Conservation (phyloP, 1,284 basidiomycete genomes). For the Boletellus dicymbophilus region DNA sequence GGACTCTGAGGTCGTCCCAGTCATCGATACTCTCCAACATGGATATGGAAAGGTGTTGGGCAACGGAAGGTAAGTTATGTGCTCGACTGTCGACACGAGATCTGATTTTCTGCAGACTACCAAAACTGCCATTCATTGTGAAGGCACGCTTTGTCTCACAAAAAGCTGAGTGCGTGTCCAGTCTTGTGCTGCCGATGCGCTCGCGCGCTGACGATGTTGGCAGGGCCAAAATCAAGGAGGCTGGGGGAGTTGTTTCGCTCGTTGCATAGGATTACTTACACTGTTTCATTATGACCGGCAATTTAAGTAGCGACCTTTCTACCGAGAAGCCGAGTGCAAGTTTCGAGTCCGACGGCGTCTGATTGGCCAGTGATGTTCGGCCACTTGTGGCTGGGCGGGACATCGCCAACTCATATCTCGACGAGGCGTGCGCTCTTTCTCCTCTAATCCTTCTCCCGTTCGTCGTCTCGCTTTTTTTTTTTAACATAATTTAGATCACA, state of each 20-base stretch:
- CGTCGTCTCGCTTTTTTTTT: neutral
- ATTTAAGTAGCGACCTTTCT: neutral
- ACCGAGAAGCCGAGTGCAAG: constrained; percentile 11
- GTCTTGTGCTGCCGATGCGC: neutral
- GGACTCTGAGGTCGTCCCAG: constrained; percentile 80
- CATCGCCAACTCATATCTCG: constrained; percentile 31
- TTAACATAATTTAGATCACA: constrained; percentile 52
- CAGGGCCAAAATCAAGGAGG: constrained; percentile 88
- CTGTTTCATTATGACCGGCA: constrained; percentile 19
- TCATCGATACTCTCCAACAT: constrained; percentile 85
- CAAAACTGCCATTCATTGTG: constrained; percentile 89
- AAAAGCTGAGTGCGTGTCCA: constrained; percentile 77
- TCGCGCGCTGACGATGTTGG: constrained; percentile 6
- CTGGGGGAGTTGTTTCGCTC: constrained; percentile 90
- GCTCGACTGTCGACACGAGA: neutral
- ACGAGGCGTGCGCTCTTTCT: constrained; percentile 35
- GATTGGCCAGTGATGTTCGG: constrained; percentile 13
- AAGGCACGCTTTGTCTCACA: constrained; percentile 94
- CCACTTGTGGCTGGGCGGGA: neutral
- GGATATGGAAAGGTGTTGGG: constrained; percentile 94
- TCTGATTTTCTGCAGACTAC: constrained; percentile 48
- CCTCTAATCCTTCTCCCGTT: neutral
- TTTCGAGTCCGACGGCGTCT: constrained; percentile 4
- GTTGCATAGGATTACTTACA: constrained; percentile 65
- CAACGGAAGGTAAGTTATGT: constrained; percentile 70